phyloP scores from a whole-genome alignment of 768 basidiomycete genomes.

The Suillus lakei region DNA sequence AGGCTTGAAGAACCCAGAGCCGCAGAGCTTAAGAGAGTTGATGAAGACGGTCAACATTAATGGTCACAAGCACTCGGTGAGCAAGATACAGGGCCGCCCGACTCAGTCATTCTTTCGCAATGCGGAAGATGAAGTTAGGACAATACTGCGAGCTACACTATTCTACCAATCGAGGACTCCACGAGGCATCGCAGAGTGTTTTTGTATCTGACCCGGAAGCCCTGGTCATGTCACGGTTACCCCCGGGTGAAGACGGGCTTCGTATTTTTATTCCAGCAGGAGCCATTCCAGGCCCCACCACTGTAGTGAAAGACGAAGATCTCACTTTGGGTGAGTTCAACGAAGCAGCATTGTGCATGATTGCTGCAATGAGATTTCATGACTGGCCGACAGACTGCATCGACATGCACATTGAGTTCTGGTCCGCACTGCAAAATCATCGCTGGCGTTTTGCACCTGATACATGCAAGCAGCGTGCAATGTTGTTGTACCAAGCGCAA shows the following conservation, averaged over 20 bases:
- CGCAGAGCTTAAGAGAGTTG: neutral
- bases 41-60: no score
- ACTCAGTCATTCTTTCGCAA: no score
- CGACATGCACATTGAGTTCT: constrained; percentile 19
- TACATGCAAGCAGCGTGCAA: constrained; percentile 2
- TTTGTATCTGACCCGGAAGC: no score
- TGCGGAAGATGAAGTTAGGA: no score
- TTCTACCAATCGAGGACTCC: constrained; percentile 7
- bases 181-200: neutral
- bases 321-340: constrained; percentile 9
- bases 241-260: no score
- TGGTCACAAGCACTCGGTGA: no score
- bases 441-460: neutral
- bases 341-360: constrained; percentile 14
- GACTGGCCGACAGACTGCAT: constrained; percentile 14
- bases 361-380: constrained; percentile 13
- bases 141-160: constrained; percentile 6
- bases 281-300: no score
- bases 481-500: constrained; percentile 21
- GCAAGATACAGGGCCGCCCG: no score
- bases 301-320: neutral
- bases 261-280: no score
- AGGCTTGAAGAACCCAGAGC: neutral
- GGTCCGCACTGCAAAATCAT: constrained; percentile 12
- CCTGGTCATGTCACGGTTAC: no score